Conservation (phyloP, 2,329 filamentous ascomycete species). For the Xylariaceae sp. region DNA sequence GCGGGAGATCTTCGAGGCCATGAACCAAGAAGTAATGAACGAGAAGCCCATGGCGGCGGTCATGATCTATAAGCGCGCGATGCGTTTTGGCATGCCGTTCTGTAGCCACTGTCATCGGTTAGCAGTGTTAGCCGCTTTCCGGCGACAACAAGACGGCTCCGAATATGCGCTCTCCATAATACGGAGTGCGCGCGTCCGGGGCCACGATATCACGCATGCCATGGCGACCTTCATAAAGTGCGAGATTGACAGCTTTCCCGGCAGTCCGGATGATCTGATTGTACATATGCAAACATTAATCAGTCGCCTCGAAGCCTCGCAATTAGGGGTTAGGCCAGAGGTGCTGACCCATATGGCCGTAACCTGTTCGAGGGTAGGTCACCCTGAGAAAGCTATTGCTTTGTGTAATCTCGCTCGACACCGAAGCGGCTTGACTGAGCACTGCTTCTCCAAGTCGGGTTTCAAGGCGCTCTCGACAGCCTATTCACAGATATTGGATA, state of each 20-base stretch:
- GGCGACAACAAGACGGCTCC: constrained; percentile 27
- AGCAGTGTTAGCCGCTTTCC: constrained; percentile 42
- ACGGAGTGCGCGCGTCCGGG: constrained; percentile 35
- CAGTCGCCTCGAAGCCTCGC: constrained; percentile 24
- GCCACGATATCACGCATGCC: constrained; percentile 39
- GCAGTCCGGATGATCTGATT: constrained; percentile 21
- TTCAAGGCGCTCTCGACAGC: constrained; percentile 24
- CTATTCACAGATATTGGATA: constrained; percentile 23
- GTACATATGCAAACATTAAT: constrained; percentile 27
- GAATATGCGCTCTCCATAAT: constrained; percentile 38
- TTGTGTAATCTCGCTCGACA: constrained; percentile 29
- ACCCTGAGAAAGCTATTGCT: constrained; percentile 24
- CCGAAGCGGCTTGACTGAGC: constrained; percentile 21
- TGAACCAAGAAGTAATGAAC: constrained; percentile 37
- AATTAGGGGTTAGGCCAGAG: constrained; percentile 23
- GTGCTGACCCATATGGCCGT: constrained; percentile 29
- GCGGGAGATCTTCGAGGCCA: constrained; percentile 34
- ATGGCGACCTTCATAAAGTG: constrained; percentile 26
- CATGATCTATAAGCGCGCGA: constrained; percentile 37
- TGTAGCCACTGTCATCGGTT: constrained; percentile 42
- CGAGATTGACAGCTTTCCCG: constrained; percentile 24
- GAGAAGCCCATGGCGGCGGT: constrained; percentile 33
- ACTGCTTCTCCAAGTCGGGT: constrained; percentile 28
- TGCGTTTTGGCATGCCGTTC: constrained; percentile 33
- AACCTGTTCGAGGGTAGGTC: constrained; percentile 22